These are phyloP conservation scores for Glebionis coronaria DNA, from an alignment of 129 eudicot genomes.

Conservation along the genomic window DNA sequence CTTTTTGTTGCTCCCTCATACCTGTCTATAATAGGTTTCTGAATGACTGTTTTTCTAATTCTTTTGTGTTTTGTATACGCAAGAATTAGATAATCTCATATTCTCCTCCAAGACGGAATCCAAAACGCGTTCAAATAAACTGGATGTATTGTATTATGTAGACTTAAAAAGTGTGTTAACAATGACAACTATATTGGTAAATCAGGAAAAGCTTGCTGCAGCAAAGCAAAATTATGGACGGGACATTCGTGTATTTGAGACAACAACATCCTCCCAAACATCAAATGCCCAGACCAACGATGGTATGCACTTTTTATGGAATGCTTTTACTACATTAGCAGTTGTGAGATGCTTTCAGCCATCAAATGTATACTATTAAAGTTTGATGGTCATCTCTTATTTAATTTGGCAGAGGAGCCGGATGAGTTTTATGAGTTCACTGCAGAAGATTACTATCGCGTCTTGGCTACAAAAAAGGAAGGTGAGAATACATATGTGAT, in stretches of 20 bases:
- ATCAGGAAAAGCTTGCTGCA: conserved; percentile 67
- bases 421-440: conserved; percentile 86
- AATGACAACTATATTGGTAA: neutral
- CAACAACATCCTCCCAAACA: conserved; percentile 48
- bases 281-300: conserved; percentile 33
- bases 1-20: too few relatives aligned
- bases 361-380: neutral
- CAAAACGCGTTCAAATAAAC: too few relatives aligned
- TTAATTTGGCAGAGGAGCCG: conserved; percentile 49
- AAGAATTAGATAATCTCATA: too few relatives aligned
- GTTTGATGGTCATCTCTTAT: conserved; percentile 1
- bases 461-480: conserved; percentile 63
- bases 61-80: too few relatives aligned
- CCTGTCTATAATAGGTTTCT: too few relatives aligned
- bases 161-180: too few relatives aligned
- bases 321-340: neutral
- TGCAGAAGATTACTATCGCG: conserved; percentile 70
- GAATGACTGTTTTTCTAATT: too few relatives aligned
- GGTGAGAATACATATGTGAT: conserved; percentile 38
- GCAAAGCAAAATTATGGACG: conserved; percentile 70
- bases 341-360: neutral
- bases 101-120: too few relatives aligned
- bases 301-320: conserved; percentile 32
- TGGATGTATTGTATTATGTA: too few relatives aligned
- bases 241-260: conserved; percentile 82